Evolutionary conservation across 2,329 filamentous ascomycete species (phyloP).

Genomic region (Dryadomyces sulphureus): DNA sequence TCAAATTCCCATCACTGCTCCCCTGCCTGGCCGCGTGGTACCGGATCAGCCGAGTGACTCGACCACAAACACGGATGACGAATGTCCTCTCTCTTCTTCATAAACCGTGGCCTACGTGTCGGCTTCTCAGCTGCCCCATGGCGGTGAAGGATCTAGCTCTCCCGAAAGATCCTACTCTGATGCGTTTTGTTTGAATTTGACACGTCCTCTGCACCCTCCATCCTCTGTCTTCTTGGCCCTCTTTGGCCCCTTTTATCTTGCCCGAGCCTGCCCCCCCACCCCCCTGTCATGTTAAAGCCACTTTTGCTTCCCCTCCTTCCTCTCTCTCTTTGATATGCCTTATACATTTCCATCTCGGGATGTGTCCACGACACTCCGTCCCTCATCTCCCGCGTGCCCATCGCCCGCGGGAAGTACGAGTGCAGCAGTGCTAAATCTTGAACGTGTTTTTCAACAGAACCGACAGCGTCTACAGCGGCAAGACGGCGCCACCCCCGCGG

Average conservation of each 20-base stretch:
- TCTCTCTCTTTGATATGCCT: background rate
- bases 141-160: background rate
- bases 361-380: background rate
- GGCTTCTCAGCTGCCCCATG: background rate
- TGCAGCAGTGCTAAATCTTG: slow-evolving; percentile 48
- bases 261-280: too few relatives aligned
- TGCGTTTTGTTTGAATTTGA: background rate
- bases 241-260: background rate
- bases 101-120: background rate
- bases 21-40: background rate
- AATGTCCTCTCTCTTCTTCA: background rate
- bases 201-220: background rate
- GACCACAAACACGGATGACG: background rate
- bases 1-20: background rate
- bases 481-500: slow-evolving; percentile 19
- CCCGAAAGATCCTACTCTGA: background rate
- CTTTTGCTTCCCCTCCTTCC: background rate
- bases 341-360: background rate
- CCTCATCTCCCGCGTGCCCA: background rate
- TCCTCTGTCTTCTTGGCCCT: background rate
- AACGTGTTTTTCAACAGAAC: slow-evolving; percentile 48
- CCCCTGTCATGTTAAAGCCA: background rate
- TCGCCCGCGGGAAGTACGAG: slow-evolving; percentile 27
- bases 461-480: slow-evolving; percentile 33
- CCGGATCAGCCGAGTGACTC: background rate